Conservation (phyloP, 2,329 filamentous ascomycete genomes). For the Teratosphaeria destructans region DNA sequence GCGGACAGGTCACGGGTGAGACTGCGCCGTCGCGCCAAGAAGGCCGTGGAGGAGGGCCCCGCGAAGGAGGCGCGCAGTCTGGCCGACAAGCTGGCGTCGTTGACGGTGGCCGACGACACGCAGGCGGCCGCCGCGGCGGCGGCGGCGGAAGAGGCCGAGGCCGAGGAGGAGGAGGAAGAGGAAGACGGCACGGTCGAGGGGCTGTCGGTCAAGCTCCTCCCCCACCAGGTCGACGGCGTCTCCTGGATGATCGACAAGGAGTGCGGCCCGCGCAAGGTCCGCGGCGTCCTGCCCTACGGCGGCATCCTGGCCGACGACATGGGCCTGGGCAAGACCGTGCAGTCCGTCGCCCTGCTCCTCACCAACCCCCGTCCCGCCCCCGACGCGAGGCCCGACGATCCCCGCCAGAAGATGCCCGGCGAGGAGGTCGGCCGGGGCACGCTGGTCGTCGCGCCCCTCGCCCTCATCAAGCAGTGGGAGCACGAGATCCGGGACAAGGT, state of each 20-base stretch:
- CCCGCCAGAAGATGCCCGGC: slow-evolving; percentile 55
- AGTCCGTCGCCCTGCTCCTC: slow-evolving; percentile 81
- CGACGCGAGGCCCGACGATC: slow-evolving; percentile 40
- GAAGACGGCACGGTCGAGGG: slow-evolving; percentile 62
- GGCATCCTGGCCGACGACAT: slow-evolving; percentile 95
- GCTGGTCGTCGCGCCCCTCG: slow-evolving; percentile 82
- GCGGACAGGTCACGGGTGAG: slow-evolving; percentile 38
- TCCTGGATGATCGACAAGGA: slow-evolving; percentile 94
- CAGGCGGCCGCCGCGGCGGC: slow-evolving; percentile 40
- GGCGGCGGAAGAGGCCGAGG: slow-evolving; percentile 35
- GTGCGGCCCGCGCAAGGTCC: slow-evolving; percentile 72
- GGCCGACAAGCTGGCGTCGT: slow-evolving; percentile 33
- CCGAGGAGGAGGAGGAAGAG: slow-evolving; percentile 37
- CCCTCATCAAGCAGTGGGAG: slow-evolving; percentile 96
- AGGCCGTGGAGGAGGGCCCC: slow-evolving; percentile 22
- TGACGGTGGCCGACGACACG: slow-evolving; percentile 34
- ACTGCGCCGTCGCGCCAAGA: slow-evolving; percentile 36
- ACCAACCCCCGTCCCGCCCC: slow-evolving; percentile 56
- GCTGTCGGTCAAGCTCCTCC: slow-evolving; percentile 75
- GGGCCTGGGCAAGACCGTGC: slow-evolving; percentile 93
- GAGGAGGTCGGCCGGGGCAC: slow-evolving; percentile 65
- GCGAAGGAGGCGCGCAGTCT: slow-evolving; percentile 30
- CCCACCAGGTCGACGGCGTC: slow-evolving; percentile 89
- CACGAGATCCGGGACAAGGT: slow-evolving; percentile 81
- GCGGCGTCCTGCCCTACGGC: slow-evolving; percentile 69